Conservation (phyloP, 2,329 filamentous ascomycete species). For the Atkinsonella texensis region DNA sequence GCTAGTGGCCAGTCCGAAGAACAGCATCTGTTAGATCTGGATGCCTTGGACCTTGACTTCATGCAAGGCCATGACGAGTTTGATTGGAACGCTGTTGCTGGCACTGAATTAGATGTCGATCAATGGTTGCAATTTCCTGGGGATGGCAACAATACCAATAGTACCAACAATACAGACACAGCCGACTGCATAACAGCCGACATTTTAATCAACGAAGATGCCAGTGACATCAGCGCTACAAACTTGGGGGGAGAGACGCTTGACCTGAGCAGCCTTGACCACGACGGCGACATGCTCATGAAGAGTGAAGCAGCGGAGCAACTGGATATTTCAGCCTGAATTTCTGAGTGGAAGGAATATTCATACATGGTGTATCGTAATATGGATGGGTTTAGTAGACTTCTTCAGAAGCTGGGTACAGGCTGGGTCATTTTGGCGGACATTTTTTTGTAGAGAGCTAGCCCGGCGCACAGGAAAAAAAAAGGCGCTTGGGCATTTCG, state of each 20-base stretch:
- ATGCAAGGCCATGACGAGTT: slow-evolving; percentile 35
- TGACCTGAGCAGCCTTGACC: slow-evolving; percentile 17
- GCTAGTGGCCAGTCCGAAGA: slow-evolving; percentile 31
- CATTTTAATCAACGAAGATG: neutral
- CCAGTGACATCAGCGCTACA: slow-evolving; percentile 13
- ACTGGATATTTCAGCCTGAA: slow-evolving; percentile 3
- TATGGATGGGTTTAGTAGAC: no score
- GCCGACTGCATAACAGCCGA: neutral
- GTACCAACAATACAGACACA: slow-evolving; percentile 15
- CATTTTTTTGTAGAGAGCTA: no score
- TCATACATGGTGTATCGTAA: no score
- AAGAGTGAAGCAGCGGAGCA: slow-evolving; percentile 4
- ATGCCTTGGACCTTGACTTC: slow-evolving; percentile 33
- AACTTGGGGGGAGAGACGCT: slow-evolving; percentile 18
- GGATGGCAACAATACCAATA: slow-evolving; percentile 30
- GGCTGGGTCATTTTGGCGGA: no score
- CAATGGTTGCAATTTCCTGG: slow-evolving; percentile 47
- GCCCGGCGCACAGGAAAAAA: neutral
- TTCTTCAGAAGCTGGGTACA: neutral
- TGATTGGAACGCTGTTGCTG: slow-evolving; percentile 41
- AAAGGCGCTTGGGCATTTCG: neutral
- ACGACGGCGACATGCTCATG: slow-evolving; percentile 13
- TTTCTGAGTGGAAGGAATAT: neutral
- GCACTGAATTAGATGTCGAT: slow-evolving; percentile 44
- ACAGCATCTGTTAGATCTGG: slow-evolving; percentile 20